Evolutionary conservation across 768 basidiomycete genomes (phyloP).

Genomic region (Pleurotus tuber-regium): DNA sequence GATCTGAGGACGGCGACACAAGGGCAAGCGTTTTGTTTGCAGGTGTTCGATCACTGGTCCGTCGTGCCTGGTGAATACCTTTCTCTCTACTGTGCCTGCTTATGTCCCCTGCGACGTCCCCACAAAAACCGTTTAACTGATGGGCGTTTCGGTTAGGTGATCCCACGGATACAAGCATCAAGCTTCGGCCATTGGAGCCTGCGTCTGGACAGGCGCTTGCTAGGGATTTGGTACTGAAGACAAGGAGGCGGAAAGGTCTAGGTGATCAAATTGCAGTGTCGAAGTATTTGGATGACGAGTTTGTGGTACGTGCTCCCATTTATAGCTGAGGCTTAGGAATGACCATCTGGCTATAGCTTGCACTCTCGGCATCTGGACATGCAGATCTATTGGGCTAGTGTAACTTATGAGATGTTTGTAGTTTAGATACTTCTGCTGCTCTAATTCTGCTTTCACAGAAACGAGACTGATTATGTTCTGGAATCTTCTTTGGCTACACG

Average conservation of each 20-base stretch:
- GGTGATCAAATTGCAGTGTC: conserved; percentile 97
- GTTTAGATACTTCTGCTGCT: background rate
- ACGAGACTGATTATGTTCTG: background rate
- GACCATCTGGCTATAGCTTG: conserved; percentile 51
- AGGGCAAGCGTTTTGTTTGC: conserved; percentile 98
- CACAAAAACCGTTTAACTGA: too few species aligned
- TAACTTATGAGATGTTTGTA: conserved; percentile 3
- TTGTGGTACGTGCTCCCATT: conserved; percentile 60
- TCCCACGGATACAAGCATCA: conserved; percentile 96
- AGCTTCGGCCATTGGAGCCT: conserved; percentile 93
- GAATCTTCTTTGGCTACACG: background rate
- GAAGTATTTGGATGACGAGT: conserved; percentile 97
- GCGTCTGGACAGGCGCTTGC: conserved; percentile 95
- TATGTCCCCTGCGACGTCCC: too few species aligned
- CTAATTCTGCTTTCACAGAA: background rate
- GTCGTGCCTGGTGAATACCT: conserved; percentile 93
- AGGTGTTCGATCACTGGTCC: conserved; percentile 98
- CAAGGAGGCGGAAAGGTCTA: conserved; percentile 91
- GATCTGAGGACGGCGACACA: conserved; percentile 97
- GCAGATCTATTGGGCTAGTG: conserved; percentile 75
- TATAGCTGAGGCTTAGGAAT: conserved; percentile 10
- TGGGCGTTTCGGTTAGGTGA: too few species aligned
- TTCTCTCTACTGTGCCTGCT: too few species aligned
- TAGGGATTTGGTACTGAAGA: conserved; percentile 93
- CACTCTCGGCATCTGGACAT: conserved; percentile 94